Evolutionary conservation across 352 stramenopile species (phyloP), one percentile per base, ranked within the genome.

Genomic region (Pythium dissotocum): DNA sequence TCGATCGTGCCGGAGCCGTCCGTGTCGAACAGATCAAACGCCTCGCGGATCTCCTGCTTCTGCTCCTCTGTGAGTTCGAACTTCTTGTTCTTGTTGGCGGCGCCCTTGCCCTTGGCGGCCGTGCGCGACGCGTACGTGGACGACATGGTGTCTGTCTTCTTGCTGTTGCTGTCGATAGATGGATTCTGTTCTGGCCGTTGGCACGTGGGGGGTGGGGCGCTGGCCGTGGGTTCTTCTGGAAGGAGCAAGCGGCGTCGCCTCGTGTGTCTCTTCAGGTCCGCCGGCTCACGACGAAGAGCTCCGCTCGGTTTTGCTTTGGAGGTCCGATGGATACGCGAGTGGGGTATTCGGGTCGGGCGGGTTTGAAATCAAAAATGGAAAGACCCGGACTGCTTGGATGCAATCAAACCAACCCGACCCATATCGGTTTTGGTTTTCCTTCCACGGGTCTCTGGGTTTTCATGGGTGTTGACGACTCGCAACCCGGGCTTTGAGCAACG

Each of bases 11-110:
- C 97, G 30, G 78, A 96, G 10, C 94, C 96, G 68, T 99, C 93
- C n/a, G 90, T 98, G 77, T 99, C 97, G 70, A 99, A 99, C 26
- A 99, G 82, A 79, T 98, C 93, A 78, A 99, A 99, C 24, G 93
- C 92, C 73, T 98, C 94, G 57, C 93, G 81, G 73, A 98, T 97
- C 75, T 97, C 91, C 76, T 98, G 92, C 76, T 98, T 98, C 76
- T 98, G 92, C 76, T 98, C 95, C 66, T 98, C 91, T 30, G 84
- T 97, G 32, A 98, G 85, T 73, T 90, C 82, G 42, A 90, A 84
- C 71, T 93, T 90, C 63, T 93, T 91, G 79, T 87, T 91, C 73
- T 91, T 93, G 62, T 76, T 79, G 13, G 83, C 81, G 33, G 77
- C 77, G 58, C 75, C 82, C 69, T 90, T 91, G 77, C 80, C 79